These are phyloP conservation scores for Pestalotiopsis sp. DNA, from an alignment of 2,329 filamentous ascomycete genomes.

Conservation along the genomic window DNA sequence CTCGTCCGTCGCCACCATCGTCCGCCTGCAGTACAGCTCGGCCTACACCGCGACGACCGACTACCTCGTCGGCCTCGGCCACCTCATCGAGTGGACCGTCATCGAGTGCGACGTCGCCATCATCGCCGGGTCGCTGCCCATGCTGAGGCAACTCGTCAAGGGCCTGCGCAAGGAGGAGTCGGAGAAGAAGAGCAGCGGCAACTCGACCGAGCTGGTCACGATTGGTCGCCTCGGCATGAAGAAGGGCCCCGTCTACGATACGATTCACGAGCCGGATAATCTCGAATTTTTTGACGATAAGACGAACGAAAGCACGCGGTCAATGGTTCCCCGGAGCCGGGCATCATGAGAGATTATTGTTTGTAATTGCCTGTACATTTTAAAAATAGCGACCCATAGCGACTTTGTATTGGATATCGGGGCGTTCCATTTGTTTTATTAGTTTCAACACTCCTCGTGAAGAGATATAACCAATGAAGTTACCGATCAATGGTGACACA, in stretches of 20 bases:
- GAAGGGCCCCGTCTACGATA: background rate
- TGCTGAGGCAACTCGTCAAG: conserved; percentile 16
- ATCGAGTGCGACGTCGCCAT: conserved; percentile 17
- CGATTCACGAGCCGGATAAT: background rate
- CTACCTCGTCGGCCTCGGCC: conserved; percentile 14
- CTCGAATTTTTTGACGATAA: background rate
- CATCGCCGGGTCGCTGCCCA: conserved; percentile 19
- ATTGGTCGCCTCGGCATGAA: background rate
- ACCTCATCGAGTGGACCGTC: conserved; percentile 18
- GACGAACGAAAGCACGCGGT: background rate
- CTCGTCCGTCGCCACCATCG: conserved; percentile 17
- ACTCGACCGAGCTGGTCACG: background rate
- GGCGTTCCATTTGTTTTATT: too few relatives aligned
- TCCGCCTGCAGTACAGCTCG: conserved; percentile 3
- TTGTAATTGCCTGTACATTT: too few relatives aligned
- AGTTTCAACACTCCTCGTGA: too few relatives aligned
- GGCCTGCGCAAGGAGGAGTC: background rate
- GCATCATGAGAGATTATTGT: background rate
- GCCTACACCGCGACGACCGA: conserved; percentile 3
- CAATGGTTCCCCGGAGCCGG: background rate
- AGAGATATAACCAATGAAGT: too few relatives aligned
- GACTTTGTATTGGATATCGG: too few relatives aligned
- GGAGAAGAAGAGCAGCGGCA: background rate
- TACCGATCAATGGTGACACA: too few relatives aligned
- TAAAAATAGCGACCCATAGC: too few relatives aligned